These are phyloP conservation scores for Myxozyma monticola DNA, from an alignment of 805 yeast species.

Conservation along the genomic window DNA sequence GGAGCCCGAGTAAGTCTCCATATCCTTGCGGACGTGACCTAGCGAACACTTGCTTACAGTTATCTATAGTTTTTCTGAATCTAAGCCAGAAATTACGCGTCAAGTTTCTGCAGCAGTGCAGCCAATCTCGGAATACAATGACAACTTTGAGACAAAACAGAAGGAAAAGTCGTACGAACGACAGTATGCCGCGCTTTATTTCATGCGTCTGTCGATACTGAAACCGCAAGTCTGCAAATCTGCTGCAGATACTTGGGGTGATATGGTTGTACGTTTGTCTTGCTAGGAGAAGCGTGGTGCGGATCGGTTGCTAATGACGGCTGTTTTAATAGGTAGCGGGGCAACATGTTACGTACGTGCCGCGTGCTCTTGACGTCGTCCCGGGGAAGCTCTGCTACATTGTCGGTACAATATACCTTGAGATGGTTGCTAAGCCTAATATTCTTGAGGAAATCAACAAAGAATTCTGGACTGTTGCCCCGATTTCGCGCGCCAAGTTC, in stretches of 20 bases:
- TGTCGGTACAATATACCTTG: conserved; percentile 82
- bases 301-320: not conserved
- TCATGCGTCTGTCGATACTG: conserved; percentile 50
- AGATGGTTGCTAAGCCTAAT: conserved; percentile 81
- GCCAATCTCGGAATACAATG: conserved; percentile 13
- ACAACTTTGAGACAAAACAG: conserved; percentile 4
- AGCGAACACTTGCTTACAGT: not conserved
- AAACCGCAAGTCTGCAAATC: conserved; percentile 49
- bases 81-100: conserved; percentile 5
- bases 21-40: not conserved
- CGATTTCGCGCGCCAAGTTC: conserved; percentile 46
- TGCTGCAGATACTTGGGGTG: conserved; percentile 59
- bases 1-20: conserved; percentile 6
- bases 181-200: conserved; percentile 62
- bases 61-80: conserved; percentile 3
- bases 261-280: conserved; percentile 42
- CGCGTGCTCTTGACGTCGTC: conserved; percentile 62
- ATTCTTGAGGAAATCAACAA: conserved; percentile 77
- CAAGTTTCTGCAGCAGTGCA: not conserved
- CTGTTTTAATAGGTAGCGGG: conserved; percentile 41
- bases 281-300: too few species aligned
- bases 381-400: conserved; percentile 72
- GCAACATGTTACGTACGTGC: conserved; percentile 46
- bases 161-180: conserved; percentile 46
- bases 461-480: conserved; percentile 44